Base-by-base conservation (phyloP, 352 stramenopile genomes). In the Phytophthora kernoviae region DNA sequence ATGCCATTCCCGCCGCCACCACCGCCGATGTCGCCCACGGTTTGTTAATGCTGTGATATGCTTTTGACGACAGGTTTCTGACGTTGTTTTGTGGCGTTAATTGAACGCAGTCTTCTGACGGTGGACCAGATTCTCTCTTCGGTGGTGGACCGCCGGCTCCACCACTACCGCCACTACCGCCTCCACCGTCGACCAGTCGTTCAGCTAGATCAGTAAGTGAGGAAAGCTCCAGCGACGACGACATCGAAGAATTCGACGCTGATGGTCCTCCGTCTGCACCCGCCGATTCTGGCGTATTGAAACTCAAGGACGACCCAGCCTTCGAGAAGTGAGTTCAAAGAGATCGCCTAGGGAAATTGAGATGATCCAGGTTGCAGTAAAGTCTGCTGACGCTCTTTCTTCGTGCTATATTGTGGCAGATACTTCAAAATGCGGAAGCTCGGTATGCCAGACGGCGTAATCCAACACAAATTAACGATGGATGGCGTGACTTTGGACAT, bases 391-490 rank as follows among this genome's bases (percentile, higher is more conserved):
- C 27, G 18, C 8, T 27, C 36, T 40, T 22, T 34, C 36, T 60
- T 66, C 5, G 45, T 51, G 21, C n/a, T n/a, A n/a, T n/a, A n/a
- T n/a, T n/a, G n/a, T n/a, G n/a, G 15, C 49, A 93, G 84, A 57
- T 94, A 93, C 63, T 94, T 94, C 52, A 90, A 73, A 64, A 94
- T 94, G 85, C 68, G 79, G 33, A 93, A 92, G 52, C 68, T 94
- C 37, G 83, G 81, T 1, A 84, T 94, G 68, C 83, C 85, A 0
- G 85, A 94, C 37, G 80, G 78, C 0, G 72, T 88, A 3, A 92
- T 94, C 66, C 74, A 86, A 26, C 85, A 94, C 41, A 94, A 94
- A 54, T 47, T 94, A 22, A 75, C 79, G 65, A 84, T 94, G 77
- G 83, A 94, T 52, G 83, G 81, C 21, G 69, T 94, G 14, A 81